Evolutionary conservation across 371 early-diverging fungal species (phyloP), one percentile per base, ranked within the genome.

Genomic region (Thermomucor indicae-seudaticae): DNA sequence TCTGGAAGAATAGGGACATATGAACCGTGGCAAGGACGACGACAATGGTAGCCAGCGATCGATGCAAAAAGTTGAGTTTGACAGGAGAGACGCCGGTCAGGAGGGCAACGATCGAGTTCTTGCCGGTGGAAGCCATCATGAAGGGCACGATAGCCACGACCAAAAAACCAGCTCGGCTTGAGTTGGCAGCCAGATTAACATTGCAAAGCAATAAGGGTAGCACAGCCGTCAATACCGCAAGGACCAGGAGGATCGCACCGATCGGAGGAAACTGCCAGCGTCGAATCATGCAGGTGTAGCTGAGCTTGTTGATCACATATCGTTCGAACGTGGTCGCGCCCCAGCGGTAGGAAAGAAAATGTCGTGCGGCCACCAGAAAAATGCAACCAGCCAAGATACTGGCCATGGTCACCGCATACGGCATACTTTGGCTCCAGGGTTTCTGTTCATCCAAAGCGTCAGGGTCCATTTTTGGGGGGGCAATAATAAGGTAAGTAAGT

Each of bases 111-210:
- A 78, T 68, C 6, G 83, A 80, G 67, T 74, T 70, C 48, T 83
- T 83, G 40, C 80, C 80, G 1, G 83, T 71, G 1, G 79, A 76
- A 1, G 77, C 78, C 37, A 83, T 60, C 11, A 79, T 37, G 51
- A 83, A 83, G 0, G 83, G 80, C 4, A 83, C 76, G 24, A 75
- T 60, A 12, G 79, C 51, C 0, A 83, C 60, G 0, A 58, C 69
- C 16, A 83, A 52, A 49, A 73, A 83, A 1, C 83, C 83, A 6
- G 83, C 83, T 7, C 83, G 71, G 47, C 80, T 79, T 0, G 83
- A 79, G 47, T 83, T 83, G 45, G 78, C 43, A 27, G 49, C 25
- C 2, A 80, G 65, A 34, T 80, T 67, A 3, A 53, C 68, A 17
- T 76, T 53, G 6, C 65, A 49, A 24, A 79, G 58, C 3, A 80